Base-by-base conservation (phyloP, 225 moss, liverwort and hornwort genomes). In the Pleurozium schreberi region DNA sequence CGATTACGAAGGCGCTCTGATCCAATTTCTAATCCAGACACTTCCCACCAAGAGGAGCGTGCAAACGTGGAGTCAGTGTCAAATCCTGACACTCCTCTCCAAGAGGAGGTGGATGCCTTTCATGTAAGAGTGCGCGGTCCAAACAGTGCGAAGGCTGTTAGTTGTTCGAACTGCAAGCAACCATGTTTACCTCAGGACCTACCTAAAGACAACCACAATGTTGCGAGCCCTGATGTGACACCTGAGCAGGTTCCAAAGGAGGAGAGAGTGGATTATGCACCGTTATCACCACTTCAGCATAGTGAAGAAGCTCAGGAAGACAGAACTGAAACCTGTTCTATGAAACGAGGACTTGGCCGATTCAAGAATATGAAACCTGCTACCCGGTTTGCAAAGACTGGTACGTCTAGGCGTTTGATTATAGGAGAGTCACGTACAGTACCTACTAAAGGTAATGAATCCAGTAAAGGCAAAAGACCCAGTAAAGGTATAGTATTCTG, bases 101-200 rank as follows among this genome's bases (percentile, higher is more conserved):
- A 91, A 88, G 89, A 86, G 86, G 91, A 91, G 90, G 84, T 69
- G 88, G 88, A 85, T 83, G 85, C 87, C 25, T 88, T 88, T 62
- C 86, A 79, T 63, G 86, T 87, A 58, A 85, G 87, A 80, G 68
- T 40, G 38, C 87, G 90, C 38, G 81, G 81, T 40, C 50, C 63
- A 23, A 40, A 58, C 57, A 77, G 81, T 89, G 55, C 75, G 65
- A 89, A 91, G 88, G 12, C 47, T 73, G 85, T 88, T 67, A 90
- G 17, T 87, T 91, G 91, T 71, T 88, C 89, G 75, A 94, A 89
- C 62, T 94, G 91, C 80, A 81, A 94, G 62, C 88, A 83, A 68
- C 91, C 91, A 52, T 92, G 90, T 86, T 87, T 50, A 74, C 65
- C 83, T 58, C 78, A 64, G 40, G 84, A 70, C 52, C 31, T 57